Percentiles rank a stretch among this genome's conserved stretches.
Conservation (phyloP, 306 rosid genomes). For the Fragaria vesca region DNA sequence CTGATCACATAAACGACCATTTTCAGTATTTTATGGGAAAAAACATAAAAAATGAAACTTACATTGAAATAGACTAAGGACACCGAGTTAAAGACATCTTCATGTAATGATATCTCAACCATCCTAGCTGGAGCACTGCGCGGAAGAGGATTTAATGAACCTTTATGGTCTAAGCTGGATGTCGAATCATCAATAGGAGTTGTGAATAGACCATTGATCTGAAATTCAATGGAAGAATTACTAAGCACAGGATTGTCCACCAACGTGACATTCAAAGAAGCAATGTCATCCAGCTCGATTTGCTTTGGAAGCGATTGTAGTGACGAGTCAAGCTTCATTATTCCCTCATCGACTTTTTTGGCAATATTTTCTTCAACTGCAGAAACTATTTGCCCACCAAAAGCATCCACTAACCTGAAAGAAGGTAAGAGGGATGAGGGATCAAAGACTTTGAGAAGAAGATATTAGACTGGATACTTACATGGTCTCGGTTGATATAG, state of each 20-base stretch:
- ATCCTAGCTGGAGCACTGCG: constrained; percentile 57
- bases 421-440: constrained; percentile 8
- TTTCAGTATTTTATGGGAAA: constrained; percentile 8
- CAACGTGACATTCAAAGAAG: constrained; percentile 65
- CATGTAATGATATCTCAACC: constrained; percentile 72
- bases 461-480: background rate
- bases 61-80: constrained; percentile 58
- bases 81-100: constrained; percentile 65
- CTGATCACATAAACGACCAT: background rate
- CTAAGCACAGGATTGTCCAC: constrained; percentile 57
- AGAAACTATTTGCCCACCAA: constrained; percentile 56
- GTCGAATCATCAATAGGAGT: constrained; percentile 23
- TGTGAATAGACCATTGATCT: constrained; percentile 64
- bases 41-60: constrained; percentile 30
- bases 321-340: constrained; percentile 46
- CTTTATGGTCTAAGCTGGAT: constrained; percentile 33
- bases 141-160: constrained; percentile 29
- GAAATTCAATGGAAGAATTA: constrained; percentile 54
- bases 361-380: constrained; percentile 64
- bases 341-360: constrained; percentile 57
- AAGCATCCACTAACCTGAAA: constrained; percentile 64
- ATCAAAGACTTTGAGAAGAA: background rate
- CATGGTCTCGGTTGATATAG: constrained; percentile 1
- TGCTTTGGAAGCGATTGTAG: constrained; percentile 66
- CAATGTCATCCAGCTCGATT: constrained; percentile 44